Evolutionary conservation across 78 protist genomes (phyloP).

Genomic region (Speleostelium caveatum): DNA sequence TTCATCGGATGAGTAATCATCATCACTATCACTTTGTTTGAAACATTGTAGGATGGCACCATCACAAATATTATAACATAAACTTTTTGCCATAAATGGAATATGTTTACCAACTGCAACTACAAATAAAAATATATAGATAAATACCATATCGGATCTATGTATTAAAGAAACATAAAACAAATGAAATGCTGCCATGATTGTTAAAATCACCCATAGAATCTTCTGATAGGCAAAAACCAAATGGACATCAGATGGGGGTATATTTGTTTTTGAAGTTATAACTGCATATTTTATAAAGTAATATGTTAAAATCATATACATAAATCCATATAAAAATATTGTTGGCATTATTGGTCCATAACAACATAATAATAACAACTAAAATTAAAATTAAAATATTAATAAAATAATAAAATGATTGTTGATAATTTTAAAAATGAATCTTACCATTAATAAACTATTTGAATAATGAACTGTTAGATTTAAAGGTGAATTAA

Average conservation of each 20-base stretch:
- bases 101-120: slow-evolving; percentile 56
- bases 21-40: neutral
- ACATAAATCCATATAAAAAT: neutral
- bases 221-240: slow-evolving; percentile 31
- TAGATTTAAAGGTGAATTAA: slow-evolving; percentile 15
- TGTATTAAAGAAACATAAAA: neutral
- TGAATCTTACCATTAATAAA: slow-evolving; percentile 20
- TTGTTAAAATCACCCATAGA: slow-evolving; percentile 41
- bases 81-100: slow-evolving; percentile 40
- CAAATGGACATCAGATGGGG: slow-evolving; percentile 28
- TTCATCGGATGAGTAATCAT: neutral
- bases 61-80: slow-evolving; percentile 65
- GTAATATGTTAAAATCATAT: slow-evolving; percentile 13
- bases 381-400: neutral
- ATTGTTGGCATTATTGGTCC: slow-evolving; percentile 51
- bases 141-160: slow-evolving; percentile 29
- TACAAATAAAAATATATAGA: slow-evolving; percentile 13
- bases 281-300: slow-evolving; percentile 52
- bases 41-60: slow-evolving; percentile 63
- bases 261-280: slow-evolving; percentile 10
- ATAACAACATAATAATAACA: slow-evolving; percentile 42
- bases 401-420: neutral
- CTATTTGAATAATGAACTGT: slow-evolving; percentile 35
- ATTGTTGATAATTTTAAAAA: neutral
- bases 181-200: neutral